Base-by-base conservation (phyloP, 2,329 filamentous ascomycete species). In the Magnaporthiopsis poae region DNA sequence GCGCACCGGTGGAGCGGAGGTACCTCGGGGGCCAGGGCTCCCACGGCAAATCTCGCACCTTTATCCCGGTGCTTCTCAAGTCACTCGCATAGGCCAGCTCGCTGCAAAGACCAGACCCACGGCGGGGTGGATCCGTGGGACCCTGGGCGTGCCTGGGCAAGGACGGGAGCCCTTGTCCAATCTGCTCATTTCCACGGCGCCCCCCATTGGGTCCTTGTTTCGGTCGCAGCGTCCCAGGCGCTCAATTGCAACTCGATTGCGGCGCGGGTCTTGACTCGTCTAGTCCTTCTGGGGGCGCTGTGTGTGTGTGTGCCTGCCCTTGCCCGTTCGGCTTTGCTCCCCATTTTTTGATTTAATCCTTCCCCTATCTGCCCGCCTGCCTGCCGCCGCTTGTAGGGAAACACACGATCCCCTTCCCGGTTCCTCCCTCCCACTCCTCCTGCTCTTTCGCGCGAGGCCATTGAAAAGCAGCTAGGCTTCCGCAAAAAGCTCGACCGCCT, bases 101-200 rank as follows among this genome's bases (percentile, higher is more conserved):
- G 18, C 46, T 52, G 46, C 21, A 52, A 21, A 31, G 31, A 31
- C 31, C 31, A 31, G 46, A 21, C n/a, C 46, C 46, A 25, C 21
- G 21, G 21, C 12, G 5, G 18, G 46, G n/a, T 21, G 46, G 21
- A 8, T 4, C 18, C 46, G 31, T 25, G 21, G 46, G 46, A 56
- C 46, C 46, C 46, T 56, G 21, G 46, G 31, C 31, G 31, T 31
- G 31, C 46, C 46, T 36, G 35, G 35, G 9, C 35, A 36, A 52
- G 18, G 21, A 25, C 21, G 46, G 15, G 39, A 52, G 46, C 46
- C 46, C 46, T 56, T 12, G 60, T 61, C 60, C 27, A 61, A 31
- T 61, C 31, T 61, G 60, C 31, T 61, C 60, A 61, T 61, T 61
- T 61, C 60, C 60, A 8, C 60, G 60, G 27, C 31, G 31, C 46